Conservation (phyloP, 2,329 filamentous ascomycete genomes). For the Westerdykella aurantiaca region DNA sequence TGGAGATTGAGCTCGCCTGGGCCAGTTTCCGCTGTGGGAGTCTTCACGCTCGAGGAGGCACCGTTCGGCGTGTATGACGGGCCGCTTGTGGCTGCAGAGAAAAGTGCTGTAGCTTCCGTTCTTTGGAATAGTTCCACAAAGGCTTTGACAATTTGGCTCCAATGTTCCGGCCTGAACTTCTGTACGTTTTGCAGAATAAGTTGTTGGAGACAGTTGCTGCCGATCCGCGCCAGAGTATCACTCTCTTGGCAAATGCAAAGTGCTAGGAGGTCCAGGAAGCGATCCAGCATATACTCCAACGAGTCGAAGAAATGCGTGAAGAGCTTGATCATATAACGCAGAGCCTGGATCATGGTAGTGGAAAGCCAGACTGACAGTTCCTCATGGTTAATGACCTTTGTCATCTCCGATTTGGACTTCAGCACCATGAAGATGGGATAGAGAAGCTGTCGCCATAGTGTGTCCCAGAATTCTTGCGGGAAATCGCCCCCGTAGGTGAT, state of each 20-base stretch:
- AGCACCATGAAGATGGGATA: conserved; percentile 99
- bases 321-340: conserved; percentile 96
- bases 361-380: conserved; percentile 98
- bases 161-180: conserved; percentile 83
- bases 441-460: conserved; percentile 90
- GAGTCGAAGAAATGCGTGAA: conserved; percentile 98
- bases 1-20: conserved; percentile 32
- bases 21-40: conserved; percentile 23
- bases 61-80: conserved; percentile 47
- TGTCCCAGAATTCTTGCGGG: conserved; percentile 95
- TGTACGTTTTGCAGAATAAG: conserved; percentile 92
- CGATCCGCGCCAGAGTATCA: conserved; percentile 94
- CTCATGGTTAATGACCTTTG: conserved; percentile 90
- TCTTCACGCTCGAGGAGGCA: conserved; percentile 39
- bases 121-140: conserved; percentile 94
- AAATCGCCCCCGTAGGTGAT: conserved; percentile 88
- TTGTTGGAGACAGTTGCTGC: conserved; percentile 96
- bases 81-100: conserved; percentile 65
- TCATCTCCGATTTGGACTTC: conserved; percentile 93
- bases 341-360: conserved; percentile 97
- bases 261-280: conserved; percentile 90
- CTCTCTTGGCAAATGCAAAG: conserved; percentile 99
- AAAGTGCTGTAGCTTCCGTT: conserved; percentile 91
- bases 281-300: conserved; percentile 93
- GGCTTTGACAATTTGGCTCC: conserved; percentile 88